Conservation (phyloP, 768 basidiomycete species). For the Amanita pseudoporphyria region DNA sequence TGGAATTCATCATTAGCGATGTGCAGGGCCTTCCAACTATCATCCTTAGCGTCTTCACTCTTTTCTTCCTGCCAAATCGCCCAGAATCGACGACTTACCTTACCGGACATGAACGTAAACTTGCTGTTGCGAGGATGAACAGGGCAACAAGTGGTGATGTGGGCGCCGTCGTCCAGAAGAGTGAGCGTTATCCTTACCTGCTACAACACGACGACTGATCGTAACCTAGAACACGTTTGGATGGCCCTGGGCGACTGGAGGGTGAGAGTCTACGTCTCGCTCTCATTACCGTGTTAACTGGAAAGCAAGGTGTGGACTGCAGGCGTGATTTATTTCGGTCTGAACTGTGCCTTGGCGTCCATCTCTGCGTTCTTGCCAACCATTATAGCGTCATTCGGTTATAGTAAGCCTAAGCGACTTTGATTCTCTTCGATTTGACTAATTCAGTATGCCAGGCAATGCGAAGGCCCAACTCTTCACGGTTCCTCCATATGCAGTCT, state of each 20-base stretch:
- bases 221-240: slow-evolving; percentile 43
- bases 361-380: slow-evolving; percentile 80
- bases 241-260: slow-evolving; percentile 69
- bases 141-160: slow-evolving; percentile 56
- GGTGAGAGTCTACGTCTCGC: slow-evolving; percentile 26
- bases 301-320: slow-evolving; percentile 40
- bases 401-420: slow-evolving; percentile 34
- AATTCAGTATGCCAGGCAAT: slow-evolving; percentile 42
- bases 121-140: slow-evolving; percentile 62
- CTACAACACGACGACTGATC: slow-evolving; percentile 1
- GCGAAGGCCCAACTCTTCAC: slow-evolving; percentile 66
- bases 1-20: neutral
- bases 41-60: slow-evolving; percentile 44
- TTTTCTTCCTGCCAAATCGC: slow-evolving; percentile 54
- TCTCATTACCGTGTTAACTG: neutral
- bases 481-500: slow-evolving; percentile 73
- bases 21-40: slow-evolving; percentile 58
- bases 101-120: slow-evolving; percentile 39
- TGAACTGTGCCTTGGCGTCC: slow-evolving; percentile 70
- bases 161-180: slow-evolving; percentile 55
- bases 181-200: slow-evolving; percentile 21
- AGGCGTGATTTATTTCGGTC: slow-evolving; percentile 70
- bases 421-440: too few species aligned
- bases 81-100: slow-evolving; percentile 63
- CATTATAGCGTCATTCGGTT: slow-evolving; percentile 66